phyloP scores from a whole-genome alignment of 2,329 filamentous ascomycete species.

The Aspergillus eucalypticola region DNA sequence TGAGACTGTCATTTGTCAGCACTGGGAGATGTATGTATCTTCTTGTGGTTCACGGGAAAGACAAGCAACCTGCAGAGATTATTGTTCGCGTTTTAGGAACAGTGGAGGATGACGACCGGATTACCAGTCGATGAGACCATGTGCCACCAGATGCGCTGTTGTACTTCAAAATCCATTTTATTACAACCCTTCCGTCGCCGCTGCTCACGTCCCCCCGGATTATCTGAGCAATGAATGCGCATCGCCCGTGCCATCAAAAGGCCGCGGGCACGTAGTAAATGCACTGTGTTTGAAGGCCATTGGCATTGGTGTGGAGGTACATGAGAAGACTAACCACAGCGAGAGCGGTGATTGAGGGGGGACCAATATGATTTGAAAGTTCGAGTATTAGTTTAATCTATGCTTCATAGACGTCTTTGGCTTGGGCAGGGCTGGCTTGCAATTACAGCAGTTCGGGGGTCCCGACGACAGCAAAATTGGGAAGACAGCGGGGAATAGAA shows the following conservation, averaged over 20 bases:
- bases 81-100: too few species aligned
- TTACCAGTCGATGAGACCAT: constrained; percentile 29
- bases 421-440: not conserved
- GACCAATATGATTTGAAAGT: not conserved
- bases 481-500: constrained; percentile 4
- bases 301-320: not conserved
- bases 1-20: constrained; percentile 26
- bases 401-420: not conserved
- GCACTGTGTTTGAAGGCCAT: not conserved
- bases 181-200: constrained; percentile 18
- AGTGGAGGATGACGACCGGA: not conserved
- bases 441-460: not conserved
- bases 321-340: not conserved
- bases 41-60: constrained; percentile 22
- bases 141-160: constrained; percentile 27
- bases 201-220: not conserved
- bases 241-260: constrained; percentile 5
- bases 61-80: constrained; percentile 17
- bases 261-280: constrained; percentile 1
- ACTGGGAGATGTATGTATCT: constrained; percentile 24
- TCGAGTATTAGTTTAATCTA: not conserved
- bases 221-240: constrained; percentile 9
- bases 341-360: not conserved
- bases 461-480: not conserved
- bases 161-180: constrained; percentile 25